Percentiles rank a stretch among this genome's conserved stretches.
Evolutionary conservation across 2,329 filamentous ascomycete species (phyloP).

Genomic region (Fusarium guadeloupense): DNA sequence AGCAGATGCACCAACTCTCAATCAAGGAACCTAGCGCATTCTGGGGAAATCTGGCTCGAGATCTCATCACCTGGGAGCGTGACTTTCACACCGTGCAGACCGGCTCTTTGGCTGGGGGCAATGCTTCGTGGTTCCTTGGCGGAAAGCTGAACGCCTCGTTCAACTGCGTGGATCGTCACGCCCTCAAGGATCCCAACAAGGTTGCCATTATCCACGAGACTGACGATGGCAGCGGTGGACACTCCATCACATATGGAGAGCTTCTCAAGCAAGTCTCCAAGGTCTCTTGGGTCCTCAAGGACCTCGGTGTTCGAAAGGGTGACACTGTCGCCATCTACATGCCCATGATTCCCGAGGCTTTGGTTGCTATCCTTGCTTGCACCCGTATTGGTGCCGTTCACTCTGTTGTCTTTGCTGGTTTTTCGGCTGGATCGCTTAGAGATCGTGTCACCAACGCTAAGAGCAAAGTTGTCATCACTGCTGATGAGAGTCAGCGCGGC

Average conservation of each 20-base stretch:
- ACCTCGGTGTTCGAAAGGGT: constrained; percentile 93
- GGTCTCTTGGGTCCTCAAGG: constrained; percentile 82
- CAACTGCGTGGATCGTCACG: constrained; percentile 95
- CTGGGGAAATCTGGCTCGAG: constrained; percentile 83
- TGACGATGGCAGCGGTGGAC: constrained; percentile 85
- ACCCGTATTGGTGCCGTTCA: constrained; percentile 89
- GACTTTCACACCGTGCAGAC: constrained; percentile 87
- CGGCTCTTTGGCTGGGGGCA: constrained; percentile 77
- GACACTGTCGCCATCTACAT: constrained; percentile 95
- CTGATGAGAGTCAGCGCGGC: constrained; percentile 92
- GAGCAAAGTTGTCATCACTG: constrained; percentile 90
- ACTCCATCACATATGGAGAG: constrained; percentile 87
- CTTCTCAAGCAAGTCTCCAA: constrained; percentile 87
- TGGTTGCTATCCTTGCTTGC: constrained; percentile 81
- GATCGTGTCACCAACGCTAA: constrained; percentile 88
- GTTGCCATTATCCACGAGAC: constrained; percentile 96
- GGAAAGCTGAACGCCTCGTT: constrained; percentile 90
- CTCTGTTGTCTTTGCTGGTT: constrained; percentile 94
- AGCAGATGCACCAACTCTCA: constrained; percentile 75
- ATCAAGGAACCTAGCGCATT: constrained; percentile 86
- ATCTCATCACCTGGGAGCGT: constrained; percentile 84
- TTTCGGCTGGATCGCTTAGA: constrained; percentile 89
- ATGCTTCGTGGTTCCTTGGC: constrained; percentile 91
- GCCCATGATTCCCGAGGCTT: constrained; percentile 94
- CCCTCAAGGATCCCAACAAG: constrained; percentile 86